Conservation (phyloP, 805 yeast genomes). For the Saccharomycopsis fodiens region DNA sequence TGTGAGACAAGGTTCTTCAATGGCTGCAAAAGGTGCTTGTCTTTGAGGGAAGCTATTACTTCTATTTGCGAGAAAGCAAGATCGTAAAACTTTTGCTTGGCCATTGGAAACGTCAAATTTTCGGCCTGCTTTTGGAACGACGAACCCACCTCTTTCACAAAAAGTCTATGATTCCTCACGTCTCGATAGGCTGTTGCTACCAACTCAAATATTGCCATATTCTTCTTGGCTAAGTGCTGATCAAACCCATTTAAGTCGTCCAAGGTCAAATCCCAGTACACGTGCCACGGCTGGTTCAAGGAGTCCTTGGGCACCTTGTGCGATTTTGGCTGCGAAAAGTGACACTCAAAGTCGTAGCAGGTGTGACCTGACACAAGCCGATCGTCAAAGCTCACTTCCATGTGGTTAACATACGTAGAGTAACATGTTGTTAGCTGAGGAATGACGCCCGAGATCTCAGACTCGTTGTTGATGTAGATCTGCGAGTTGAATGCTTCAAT, state of each 20-base stretch:
- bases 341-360: not conserved
- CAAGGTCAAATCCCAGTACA: conserved; percentile 1
- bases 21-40: conserved; percentile 3
- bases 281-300: conserved; percentile 3
- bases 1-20: not conserved
- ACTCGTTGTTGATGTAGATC: conserved; percentile 7
- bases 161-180: not conserved
- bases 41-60: not conserved
- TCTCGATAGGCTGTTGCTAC: conserved; percentile 1
- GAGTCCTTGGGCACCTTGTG: not conserved
- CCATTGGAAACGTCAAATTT: not conserved
- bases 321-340: not conserved
- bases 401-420: conserved; percentile 7
- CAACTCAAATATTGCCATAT: conserved; percentile 3
- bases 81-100: not conserved
- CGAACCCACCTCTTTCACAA: not conserved
- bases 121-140: not conserved
- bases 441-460: conserved; percentile 5
- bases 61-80: not conserved
- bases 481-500: conserved; percentile 4
- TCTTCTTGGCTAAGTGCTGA: not conserved
- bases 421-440: conserved; percentile 8
- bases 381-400: not conserved
- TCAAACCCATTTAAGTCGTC: not conserved
- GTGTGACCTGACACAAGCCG: not conserved